Conservation (phyloP, 1,284 basidiomycete species). For the Cutaneotrichosporon mucoides region DNA sequence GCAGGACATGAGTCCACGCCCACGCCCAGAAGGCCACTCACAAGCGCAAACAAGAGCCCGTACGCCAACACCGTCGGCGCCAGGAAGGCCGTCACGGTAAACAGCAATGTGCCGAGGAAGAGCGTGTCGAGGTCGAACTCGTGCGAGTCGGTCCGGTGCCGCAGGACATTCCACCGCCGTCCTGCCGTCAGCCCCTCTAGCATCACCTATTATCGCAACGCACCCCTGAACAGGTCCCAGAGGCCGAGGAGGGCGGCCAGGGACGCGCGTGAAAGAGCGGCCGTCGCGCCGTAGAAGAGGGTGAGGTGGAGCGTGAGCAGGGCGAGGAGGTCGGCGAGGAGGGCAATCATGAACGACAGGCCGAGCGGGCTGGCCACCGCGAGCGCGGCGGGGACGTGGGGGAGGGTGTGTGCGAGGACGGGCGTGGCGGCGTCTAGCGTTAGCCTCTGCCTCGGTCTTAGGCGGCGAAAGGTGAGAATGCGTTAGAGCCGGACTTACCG, state of each 20-base stretch:
- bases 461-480: no score
- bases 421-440: slow-evolving; percentile 12
- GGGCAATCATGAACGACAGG: slow-evolving; percentile 31
- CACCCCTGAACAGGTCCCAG: slow-evolving; percentile 93
- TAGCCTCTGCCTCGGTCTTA: slow-evolving; percentile 4
- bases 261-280: slow-evolving; percentile 62
- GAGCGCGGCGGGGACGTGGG: slow-evolving; percentile 6
- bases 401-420: slow-evolving; percentile 8
- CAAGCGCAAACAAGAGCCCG: slow-evolving; percentile 72
- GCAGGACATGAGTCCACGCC: no score
- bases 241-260: slow-evolving; percentile 63
- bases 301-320: slow-evolving; percentile 67
- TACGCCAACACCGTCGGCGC: slow-evolving; percentile 87
- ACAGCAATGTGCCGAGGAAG: slow-evolving; percentile 87
- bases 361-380: slow-evolving; percentile 24
- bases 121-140: slow-evolving; percentile 91
- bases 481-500: no score
- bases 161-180: slow-evolving; percentile 76
- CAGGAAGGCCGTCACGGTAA: slow-evolving; percentile 85
- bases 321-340: slow-evolving; percentile 27
- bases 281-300: slow-evolving; percentile 65
- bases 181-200: slow-evolving; percentile 53
- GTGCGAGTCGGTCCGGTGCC: slow-evolving; percentile 75
- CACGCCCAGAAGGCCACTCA: no score
- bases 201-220: slow-evolving; percentile 17